Conservation (phyloP, 805 yeast genomes). For the Saccharomycopsis capsularis region DNA sequence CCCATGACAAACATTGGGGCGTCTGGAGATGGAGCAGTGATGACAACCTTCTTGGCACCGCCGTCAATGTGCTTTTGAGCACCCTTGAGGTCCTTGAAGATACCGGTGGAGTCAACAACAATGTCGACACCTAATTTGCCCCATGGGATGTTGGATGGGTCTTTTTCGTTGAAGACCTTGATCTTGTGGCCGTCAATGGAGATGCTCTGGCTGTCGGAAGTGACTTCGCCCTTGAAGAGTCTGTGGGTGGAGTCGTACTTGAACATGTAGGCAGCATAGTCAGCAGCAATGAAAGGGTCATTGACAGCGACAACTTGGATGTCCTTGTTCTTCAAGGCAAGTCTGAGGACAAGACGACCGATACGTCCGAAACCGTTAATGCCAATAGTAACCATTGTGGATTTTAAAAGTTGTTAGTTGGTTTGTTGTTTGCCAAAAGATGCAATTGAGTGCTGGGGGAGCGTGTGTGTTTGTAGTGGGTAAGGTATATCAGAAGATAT, state of each 20-base stretch:
- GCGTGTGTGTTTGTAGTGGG: no score
- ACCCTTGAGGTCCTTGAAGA: conserved; percentile 76
- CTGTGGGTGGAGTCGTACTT: conserved; percentile 72
- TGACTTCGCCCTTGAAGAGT: conserved; percentile 51
- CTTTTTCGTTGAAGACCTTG: conserved; percentile 59
- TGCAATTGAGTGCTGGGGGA: no score
- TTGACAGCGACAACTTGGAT: conserved; percentile 59
- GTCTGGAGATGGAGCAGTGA: conserved; percentile 89
- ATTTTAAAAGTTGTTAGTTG: no score
- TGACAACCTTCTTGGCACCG: conserved; percentile 92
- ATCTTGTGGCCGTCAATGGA: conserved; percentile 45
- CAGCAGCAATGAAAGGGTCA: conserved; percentile 63
- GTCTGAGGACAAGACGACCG: conserved; percentile 62
- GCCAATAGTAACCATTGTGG: conserved; percentile 49
- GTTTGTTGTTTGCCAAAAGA: no score
- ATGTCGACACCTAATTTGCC: conserved; percentile 72
- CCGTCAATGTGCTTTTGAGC: conserved; percentile 80
- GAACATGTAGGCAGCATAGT: conserved; percentile 69
- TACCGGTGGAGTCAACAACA: conserved; percentile 93
- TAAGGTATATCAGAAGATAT: no score
- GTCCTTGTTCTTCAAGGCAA: conserved; percentile 45
- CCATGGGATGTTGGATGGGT: conserved; percentile 88
- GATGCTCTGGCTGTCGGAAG: conserved; percentile 44
- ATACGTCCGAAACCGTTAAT: conserved; percentile 72
- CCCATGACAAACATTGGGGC: conserved; percentile 95